Evolutionary conservation across 2,329 filamentous ascomycete genomes (phyloP).

Genomic region (Pseudogymnoascus sp.): DNA sequence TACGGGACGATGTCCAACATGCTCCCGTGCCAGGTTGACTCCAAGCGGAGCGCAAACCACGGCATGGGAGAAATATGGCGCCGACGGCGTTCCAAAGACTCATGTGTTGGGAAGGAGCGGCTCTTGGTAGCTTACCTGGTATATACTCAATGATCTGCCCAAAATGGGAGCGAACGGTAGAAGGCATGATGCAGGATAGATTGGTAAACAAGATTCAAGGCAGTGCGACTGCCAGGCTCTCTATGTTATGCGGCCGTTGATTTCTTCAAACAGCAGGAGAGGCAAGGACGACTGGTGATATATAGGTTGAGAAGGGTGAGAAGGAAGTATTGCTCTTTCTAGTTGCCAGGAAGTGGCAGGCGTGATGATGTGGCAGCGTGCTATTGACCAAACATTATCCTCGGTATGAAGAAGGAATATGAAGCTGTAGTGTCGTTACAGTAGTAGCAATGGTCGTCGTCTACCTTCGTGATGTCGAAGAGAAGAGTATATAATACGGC

Average conservation of each 20-base stretch:
- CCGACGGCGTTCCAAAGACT: not conserved
- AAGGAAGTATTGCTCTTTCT: not conserved
- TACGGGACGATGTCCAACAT: not conserved
- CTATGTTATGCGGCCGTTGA: not conserved
- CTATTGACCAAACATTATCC: conserved; percentile 8
- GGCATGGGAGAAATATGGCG: conserved; percentile 5
- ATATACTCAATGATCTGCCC: conserved; percentile 96
- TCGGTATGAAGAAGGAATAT: not conserved
- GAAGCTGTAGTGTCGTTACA: not conserved
- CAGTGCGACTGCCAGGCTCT: conserved; percentile 3
- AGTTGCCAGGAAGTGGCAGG: not conserved
- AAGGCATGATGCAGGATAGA: conserved; percentile 33
- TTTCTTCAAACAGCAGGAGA: not conserved
- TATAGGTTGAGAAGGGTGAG: not conserved
- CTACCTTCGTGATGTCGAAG: not conserved
- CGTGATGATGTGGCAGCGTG: conserved; percentile 7
- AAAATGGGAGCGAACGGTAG: conserved; percentile 51
- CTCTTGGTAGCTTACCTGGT: conserved; percentile 55
- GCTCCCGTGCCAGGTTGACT: not conserved
- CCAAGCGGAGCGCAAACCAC: not conserved
- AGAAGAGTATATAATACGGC: not conserved
- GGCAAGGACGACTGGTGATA: not conserved
- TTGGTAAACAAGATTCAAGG: conserved; percentile 10
- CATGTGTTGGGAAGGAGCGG: not conserved
- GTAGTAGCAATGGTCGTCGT: not conserved